phyloP scores from a whole-genome alignment of 1,139 yeast genomes.

The Hyphopichia khmerensis region DNA sequence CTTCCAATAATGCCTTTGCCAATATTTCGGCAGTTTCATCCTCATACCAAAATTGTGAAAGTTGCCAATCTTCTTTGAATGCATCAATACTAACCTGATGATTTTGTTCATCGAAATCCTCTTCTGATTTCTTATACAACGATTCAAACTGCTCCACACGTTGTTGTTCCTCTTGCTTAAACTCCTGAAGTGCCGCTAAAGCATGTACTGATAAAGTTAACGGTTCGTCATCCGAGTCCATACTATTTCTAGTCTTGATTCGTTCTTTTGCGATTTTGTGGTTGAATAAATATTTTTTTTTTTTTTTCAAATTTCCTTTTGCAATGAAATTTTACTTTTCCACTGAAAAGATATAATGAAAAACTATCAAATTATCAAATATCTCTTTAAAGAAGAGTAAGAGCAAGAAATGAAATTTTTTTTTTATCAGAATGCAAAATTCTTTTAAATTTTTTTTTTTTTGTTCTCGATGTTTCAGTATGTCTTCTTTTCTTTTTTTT shows the following conservation, averaged over 20 bases:
- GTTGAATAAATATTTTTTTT: background rate
- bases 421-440: background rate
- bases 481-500: background rate
- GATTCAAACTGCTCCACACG: constrained; percentile 59
- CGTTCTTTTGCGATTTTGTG: too few species aligned
- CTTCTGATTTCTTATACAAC: constrained; percentile 60
- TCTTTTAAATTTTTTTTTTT: too few species aligned
- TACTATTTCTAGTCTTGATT: constrained; percentile 8
- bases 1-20: constrained; percentile 70
- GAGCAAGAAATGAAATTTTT: too few species aligned
- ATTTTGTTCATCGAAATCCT: constrained; percentile 42
- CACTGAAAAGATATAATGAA: background rate
- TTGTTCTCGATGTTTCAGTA: background rate
- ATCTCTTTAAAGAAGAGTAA: constrained; percentile 3
- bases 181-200: constrained; percentile 74
- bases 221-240: constrained; percentile 44
- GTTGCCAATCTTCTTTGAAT: constrained; percentile 90
- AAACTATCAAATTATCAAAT: background rate
- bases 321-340: background rate
- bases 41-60: constrained; percentile 87
- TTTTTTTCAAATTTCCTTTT: background rate
- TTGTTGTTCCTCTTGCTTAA: constrained; percentile 62
- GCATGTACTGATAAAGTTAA: constrained; percentile 64
- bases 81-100: constrained; percentile 50
- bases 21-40: constrained; percentile 68